Evolutionary conservation across 1,284 basidiomycete species (phyloP).

Genomic region (Veloboletus limbatus): DNA sequence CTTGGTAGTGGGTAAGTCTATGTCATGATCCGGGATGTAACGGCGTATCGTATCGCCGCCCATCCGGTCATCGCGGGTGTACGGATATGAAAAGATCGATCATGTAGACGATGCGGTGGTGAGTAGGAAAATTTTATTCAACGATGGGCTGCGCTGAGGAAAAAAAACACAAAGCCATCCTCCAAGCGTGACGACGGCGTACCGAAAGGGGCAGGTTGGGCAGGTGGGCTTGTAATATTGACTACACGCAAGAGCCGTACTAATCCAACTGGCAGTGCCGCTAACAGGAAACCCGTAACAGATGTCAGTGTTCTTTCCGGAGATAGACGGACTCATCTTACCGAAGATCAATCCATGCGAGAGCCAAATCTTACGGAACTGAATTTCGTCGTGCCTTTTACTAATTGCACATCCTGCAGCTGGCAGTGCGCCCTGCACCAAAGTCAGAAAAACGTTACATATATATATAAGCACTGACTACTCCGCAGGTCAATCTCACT

Average conservation of each 20-base stretch:
- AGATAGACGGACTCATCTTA: slow-evolving; percentile 33
- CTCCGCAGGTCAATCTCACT: slow-evolving; percentile 25
- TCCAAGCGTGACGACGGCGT: too few relatives aligned
- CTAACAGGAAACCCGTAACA: slow-evolving; percentile 9
- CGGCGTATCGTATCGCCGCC: slow-evolving; percentile 19
- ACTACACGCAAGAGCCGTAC: slow-evolving; percentile 21
- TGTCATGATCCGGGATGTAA: slow-evolving; percentile 32
- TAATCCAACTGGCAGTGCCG: slow-evolving; percentile 12
- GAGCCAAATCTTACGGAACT: slow-evolving; percentile 39
- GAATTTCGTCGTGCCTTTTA: slow-evolving; percentile 30
- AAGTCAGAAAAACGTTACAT: slow-evolving; percentile 7
- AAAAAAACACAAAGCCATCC: too few relatives aligned
- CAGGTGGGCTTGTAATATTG: slow-evolving; percentile 10
- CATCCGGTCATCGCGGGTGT: slow-evolving; percentile 30
- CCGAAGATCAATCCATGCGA: slow-evolving; percentile 35
- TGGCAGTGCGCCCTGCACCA: slow-evolving; percentile 3
- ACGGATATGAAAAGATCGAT: slow-evolving; percentile 33
- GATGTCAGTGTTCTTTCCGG: slow-evolving; percentile 24
- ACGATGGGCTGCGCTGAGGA: slow-evolving; percentile 6
- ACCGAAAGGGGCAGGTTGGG: slow-evolving; percentile 19
- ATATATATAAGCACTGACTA: slow-evolving; percentile 17
- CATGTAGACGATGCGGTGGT: slow-evolving; percentile 6
- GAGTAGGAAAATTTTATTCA: slow-evolving; percentile 23
- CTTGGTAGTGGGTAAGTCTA: slow-evolving; percentile 9
- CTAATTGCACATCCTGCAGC: slow-evolving; percentile 13